Evolutionary conservation across 441 rosid species (phyloP).

Genomic region (Melastoma candidum): DNA sequence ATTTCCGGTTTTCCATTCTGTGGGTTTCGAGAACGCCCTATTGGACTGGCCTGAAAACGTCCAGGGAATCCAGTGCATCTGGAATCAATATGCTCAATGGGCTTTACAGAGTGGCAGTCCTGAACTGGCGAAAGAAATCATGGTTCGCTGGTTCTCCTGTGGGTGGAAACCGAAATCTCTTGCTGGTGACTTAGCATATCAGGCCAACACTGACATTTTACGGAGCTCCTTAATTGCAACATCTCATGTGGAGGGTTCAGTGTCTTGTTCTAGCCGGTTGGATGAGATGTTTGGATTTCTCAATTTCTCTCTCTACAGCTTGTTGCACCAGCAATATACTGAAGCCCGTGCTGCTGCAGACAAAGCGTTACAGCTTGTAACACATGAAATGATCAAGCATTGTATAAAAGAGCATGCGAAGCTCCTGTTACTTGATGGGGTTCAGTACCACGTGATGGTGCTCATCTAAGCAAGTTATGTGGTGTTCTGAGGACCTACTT

Average conservation of each 20-base stretch:
- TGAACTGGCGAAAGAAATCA: slow-evolving; percentile 45
- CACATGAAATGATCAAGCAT: slow-evolving; percentile 32
- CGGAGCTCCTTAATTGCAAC: slow-evolving; percentile 16
- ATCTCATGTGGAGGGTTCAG: slow-evolving; percentile 23
- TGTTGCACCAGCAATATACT: slow-evolving; percentile 41
- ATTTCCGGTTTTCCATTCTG: slow-evolving; percentile 22
- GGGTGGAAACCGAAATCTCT: slow-evolving; percentile 30
- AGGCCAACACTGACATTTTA: slow-evolving; percentile 14
- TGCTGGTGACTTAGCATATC: slow-evolving; percentile 22
- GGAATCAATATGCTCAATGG: slow-evolving; percentile 88
- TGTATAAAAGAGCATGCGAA: slow-evolving; percentile 72
- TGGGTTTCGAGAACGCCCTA: slow-evolving; percentile 66
- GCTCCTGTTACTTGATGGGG: slow-evolving; percentile 31
- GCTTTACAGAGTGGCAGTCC: slow-evolving; percentile 43
- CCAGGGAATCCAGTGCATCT: slow-evolving; percentile 66
- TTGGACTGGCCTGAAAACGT: slow-evolving; percentile 54
- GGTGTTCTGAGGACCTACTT: slow-evolving; percentile 44
- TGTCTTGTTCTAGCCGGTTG: slow-evolving; percentile 20
- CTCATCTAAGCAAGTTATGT: slow-evolving; percentile 30
- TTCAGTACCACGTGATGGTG: slow-evolving; percentile 24
- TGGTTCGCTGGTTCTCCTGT: slow-evolving; percentile 54
- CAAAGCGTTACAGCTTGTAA: slow-evolving; percentile 45
- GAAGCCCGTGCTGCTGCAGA: slow-evolving; percentile 52
- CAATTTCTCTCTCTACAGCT: slow-evolving; percentile 55
- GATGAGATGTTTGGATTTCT: slow-evolving; percentile 71